Evolutionary conservation across 768 basidiomycete species (phyloP), one percentile per base, ranked within the genome.

Genomic region (Panaeolus cyanescens): DNA sequence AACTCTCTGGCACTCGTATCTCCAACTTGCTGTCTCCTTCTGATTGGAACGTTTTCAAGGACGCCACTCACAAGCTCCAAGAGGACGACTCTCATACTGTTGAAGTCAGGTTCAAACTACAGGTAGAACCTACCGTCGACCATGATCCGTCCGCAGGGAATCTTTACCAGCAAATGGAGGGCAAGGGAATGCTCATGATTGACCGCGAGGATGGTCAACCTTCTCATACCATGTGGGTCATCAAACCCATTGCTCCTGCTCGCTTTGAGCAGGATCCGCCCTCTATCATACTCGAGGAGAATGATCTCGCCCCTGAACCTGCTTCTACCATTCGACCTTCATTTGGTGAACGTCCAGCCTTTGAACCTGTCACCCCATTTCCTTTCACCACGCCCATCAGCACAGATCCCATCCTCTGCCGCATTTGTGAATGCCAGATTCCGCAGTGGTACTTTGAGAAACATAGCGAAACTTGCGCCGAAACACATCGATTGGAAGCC

Each of bases 361-460:
- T 76, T 17, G 86, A 84, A 59, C 84, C 87, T 9, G 73, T 80
- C 39, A 87, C 86, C 2, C 87, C 89, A 3, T 92, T 96, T 73
- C 90, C 93, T 7, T 88, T 90, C 72, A 79, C 80, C 42, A 85
- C 87, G 20, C 87, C 90, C 22, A 90, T 99, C 75, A 90, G 88
- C 70, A 87, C 85, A 25, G 87, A 92, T 62, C 88, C 85, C 30
- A 92, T 99, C 55, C 83, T 99, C 20, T 99, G 97, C 77, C 92
- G 97, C 31, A 99, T 99, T 64, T 99, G 97, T 80, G 97, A 99
- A 76, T 88, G 91, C 70, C 89, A 92, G 66, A 92, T 99, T 60
- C 96, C 96, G 2, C 92, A 96, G 63, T 99, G 97, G 97, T 99
- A 95, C 79, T 99, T 99, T 73, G 97, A 99, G 79, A 99, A 98